Conservation (phyloP, 164 flowering plant species). For the Macadamia integrifolia region DNA sequence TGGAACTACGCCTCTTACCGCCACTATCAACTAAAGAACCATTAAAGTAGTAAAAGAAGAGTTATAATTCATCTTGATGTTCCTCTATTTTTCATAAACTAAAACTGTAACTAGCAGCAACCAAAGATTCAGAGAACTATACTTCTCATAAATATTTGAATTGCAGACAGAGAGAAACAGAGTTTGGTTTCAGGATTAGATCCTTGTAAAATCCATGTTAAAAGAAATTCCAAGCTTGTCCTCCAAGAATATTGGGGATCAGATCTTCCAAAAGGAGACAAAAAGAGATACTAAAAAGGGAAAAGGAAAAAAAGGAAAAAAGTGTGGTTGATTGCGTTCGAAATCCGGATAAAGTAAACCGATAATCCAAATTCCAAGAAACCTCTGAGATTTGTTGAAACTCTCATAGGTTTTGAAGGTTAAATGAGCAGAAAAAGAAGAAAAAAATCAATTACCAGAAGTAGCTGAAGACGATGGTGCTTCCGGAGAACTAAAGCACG, state of each 20-base stretch:
- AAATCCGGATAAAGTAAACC: no score
- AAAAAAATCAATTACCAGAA: conserved; percentile 21
- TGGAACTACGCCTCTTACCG: conserved; percentile 25
- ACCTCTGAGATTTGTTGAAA: background rate
- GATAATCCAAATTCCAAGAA: background rate
- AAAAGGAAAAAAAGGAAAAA: background rate
- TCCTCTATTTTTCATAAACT: no score
- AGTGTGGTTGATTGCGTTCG: background rate
- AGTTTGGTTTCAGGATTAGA: no score
- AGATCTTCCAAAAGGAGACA: no score
- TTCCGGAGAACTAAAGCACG: conserved; percentile 70
- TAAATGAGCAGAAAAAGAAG: background rate
- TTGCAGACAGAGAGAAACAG: no score
- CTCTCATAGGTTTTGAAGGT: background rate
- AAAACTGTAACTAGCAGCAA: no score
- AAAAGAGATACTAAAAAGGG: background rate
- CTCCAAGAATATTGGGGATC: no score
- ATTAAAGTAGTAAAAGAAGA: background rate
- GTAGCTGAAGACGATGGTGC: conserved; percentile 13
- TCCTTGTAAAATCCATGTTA: no score
- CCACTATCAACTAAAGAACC: conserved; percentile 23
- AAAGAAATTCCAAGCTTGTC: no score
- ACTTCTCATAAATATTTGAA: no score
- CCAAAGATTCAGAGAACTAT: background rate
- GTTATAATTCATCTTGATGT: background rate